These are phyloP conservation scores for Nematocida ausubeli DNA, from an alignment of 371 early-diverging fungal genomes.

Conservation along the genomic window DNA sequence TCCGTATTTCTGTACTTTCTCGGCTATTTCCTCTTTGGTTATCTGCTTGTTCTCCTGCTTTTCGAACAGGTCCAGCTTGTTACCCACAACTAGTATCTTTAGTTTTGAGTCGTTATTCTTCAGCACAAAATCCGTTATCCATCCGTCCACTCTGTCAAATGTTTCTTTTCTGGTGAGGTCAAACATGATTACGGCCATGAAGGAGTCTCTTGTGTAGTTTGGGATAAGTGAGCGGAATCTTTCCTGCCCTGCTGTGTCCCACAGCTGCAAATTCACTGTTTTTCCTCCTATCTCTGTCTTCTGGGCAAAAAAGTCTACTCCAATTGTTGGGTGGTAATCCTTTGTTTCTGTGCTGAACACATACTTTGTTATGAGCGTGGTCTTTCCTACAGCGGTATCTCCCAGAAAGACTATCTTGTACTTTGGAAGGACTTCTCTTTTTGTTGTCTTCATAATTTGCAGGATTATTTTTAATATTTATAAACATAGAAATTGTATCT, in stretches of 20 bases:
- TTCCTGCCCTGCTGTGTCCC: slow-evolving; percentile 70
- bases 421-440: slow-evolving; percentile 64
- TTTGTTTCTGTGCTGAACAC: slow-evolving; percentile 59
- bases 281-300: slow-evolving; percentile 61
- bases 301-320: slow-evolving; percentile 88
- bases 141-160: slow-evolving; percentile 77
- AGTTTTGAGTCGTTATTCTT: slow-evolving; percentile 82
- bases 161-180: slow-evolving; percentile 74
- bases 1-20: slow-evolving; percentile 59
- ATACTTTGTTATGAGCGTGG: slow-evolving; percentile 82
- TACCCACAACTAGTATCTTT: slow-evolving; percentile 93
- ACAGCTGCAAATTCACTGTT: slow-evolving; percentile 66
- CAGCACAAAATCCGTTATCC: slow-evolving; percentile 93
- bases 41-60: slow-evolving; percentile 66
- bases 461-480: too few species aligned
- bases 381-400: slow-evolving; percentile 81
- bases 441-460: slow-evolving; percentile 53
- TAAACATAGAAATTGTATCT: too few species aligned
- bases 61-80: slow-evolving; percentile 90
- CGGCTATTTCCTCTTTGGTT: slow-evolving; percentile 36
- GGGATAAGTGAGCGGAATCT: slow-evolving; percentile 77
- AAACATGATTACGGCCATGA: slow-evolving; percentile 88
- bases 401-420: slow-evolving; percentile 69
- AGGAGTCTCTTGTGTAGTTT: slow-evolving; percentile 91
- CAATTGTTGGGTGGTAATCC: slow-evolving; percentile 84